Evolutionary conservation across 805 yeast species (phyloP).

Genomic region (Danielia oregonensis): DNA sequence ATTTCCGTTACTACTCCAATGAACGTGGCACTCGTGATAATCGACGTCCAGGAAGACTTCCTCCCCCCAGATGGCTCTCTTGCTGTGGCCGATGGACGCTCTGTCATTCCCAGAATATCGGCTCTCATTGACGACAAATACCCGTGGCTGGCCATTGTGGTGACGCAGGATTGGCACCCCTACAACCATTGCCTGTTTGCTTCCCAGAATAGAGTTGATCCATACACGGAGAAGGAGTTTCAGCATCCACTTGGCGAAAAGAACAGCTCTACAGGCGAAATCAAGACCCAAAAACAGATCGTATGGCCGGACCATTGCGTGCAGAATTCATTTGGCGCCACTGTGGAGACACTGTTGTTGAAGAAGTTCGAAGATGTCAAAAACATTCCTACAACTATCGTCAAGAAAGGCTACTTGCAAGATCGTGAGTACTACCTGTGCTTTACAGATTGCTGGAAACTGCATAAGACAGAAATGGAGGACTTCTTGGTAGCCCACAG

Average conservation of each 20-base stretch:
- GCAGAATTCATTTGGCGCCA: conserved; percentile 64
- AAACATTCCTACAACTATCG: conserved; percentile 35
- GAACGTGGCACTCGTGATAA: conserved; percentile 57
- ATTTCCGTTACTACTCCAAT: no score
- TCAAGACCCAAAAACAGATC: conserved; percentile 34
- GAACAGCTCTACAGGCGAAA: conserved; percentile 21
- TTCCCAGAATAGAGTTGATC: conserved; percentile 48
- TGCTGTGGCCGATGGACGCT: conserved; percentile 66
- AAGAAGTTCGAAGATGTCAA: conserved; percentile 30
- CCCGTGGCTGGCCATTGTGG: conserved; percentile 62
- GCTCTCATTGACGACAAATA: conserved; percentile 37
- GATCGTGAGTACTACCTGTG: conserved; percentile 88
- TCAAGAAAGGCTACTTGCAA: conserved; percentile 66
- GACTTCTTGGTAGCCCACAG: conserved; percentile 40
- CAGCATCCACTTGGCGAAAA: conserved; percentile 43
- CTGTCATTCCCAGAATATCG: conserved; percentile 50
- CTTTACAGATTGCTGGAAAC: conserved; percentile 74
- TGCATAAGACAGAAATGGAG: conserved; percentile 65
- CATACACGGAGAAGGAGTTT: conserved; percentile 50
- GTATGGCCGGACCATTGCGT: conserved; percentile 95
- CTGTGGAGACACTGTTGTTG: conserved; percentile 50
- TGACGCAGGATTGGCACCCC: conserved; percentile 92
- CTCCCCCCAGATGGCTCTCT: conserved; percentile 74
- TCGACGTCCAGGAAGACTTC: conserved; percentile 87
- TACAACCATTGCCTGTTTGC: conserved; percentile 78